Base-by-base conservation (phyloP, 2,329 filamentous ascomycete species). In the Colletotrichum trifolii region DNA sequence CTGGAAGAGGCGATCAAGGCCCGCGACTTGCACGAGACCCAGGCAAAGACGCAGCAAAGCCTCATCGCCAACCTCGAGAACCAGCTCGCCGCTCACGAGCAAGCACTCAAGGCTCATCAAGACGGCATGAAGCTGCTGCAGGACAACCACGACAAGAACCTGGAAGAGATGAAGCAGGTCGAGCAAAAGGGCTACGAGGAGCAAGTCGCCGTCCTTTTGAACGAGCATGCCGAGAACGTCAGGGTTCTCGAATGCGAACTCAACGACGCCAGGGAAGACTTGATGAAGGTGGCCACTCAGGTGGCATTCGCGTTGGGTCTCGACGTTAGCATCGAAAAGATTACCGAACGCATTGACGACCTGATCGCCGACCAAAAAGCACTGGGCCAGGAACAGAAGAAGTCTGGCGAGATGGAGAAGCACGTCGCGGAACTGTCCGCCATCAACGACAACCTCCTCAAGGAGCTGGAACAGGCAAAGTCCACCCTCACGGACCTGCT, bases 271-370 rank as follows among this genome's bases (percentile, higher is more conserved):
- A 85, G 88, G 38, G 86, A 91, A 56, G 86, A 91, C 60, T 79
- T 93, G 47, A 83, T 84, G 72, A 88, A 87, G 72, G 82, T 91
- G 47, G 87, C 90, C 15, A 84, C 84, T 2, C 86, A 89, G 70
- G 87, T 93, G 55, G 81, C 88, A 61, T 81, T 83, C 74, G 82
- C 88, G 47, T 76, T 89, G 66, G 81, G 89, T 12, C 72, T 91
- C 12, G 85, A 91, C 25, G 86, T 89, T 48, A 89, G 88, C 72
- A 82, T 90, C n/a, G 88, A 90, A 62, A 87, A 89, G 76, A 80
- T 94, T 15, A 83, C 86, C 5, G 85, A 89, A 62, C 84, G 86
- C 55, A 89, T 91, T 66, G 79, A 84, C 8, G 79, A 84, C 35
- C 79, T 91, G 33, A 76, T 86, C 46, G 81, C 82, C 2, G 82